These are phyloP conservation scores for Penicillium canariense DNA, from an alignment of 495 filamentous ascomycete species.

Conservation along the genomic window DNA sequence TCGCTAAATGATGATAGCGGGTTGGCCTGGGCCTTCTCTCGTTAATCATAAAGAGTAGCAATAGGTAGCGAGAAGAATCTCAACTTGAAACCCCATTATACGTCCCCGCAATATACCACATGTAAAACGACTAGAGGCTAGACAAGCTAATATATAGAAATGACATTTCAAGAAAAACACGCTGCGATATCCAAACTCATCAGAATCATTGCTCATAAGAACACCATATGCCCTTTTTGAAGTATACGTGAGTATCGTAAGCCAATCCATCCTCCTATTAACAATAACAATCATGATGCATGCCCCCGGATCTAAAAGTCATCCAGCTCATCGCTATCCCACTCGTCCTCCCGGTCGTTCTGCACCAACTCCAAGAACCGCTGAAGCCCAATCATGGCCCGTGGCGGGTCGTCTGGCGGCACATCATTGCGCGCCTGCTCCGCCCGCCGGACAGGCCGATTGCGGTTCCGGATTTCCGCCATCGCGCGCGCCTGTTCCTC, in stretches of 20 bases:
- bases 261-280: not conserved
- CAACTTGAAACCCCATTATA: no score
- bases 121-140: no score
- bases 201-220: slow-evolving; percentile 6
- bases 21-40: no score
- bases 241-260: not conserved
- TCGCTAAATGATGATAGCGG: no score
- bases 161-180: not conserved
- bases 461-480: slow-evolving; percentile 37
- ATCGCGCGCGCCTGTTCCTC: slow-evolving; percentile 47
- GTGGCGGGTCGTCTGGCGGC: not conserved
- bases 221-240: not conserved
- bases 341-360: slow-evolving; percentile 61
- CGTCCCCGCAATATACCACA: no score
- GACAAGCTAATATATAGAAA: not conserved
- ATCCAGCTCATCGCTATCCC: slow-evolving; percentile 62
- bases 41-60: no score
- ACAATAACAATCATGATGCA: not conserved
- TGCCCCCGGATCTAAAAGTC: slow-evolving; percentile 25
- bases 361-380: slow-evolving; percentile 53
- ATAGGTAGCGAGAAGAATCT: no score
- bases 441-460: slow-evolving; percentile 9
- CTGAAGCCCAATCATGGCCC: slow-evolving; percentile 40
- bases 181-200: not conserved
- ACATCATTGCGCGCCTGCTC: not conserved